A percentile compares a stretch with the other conserved stretches of the same genome.
These are phyloP conservation scores for Saccharomycopsis fermentans DNA, from an alignment of 805 yeast species.

Conservation along the genomic window DNA sequence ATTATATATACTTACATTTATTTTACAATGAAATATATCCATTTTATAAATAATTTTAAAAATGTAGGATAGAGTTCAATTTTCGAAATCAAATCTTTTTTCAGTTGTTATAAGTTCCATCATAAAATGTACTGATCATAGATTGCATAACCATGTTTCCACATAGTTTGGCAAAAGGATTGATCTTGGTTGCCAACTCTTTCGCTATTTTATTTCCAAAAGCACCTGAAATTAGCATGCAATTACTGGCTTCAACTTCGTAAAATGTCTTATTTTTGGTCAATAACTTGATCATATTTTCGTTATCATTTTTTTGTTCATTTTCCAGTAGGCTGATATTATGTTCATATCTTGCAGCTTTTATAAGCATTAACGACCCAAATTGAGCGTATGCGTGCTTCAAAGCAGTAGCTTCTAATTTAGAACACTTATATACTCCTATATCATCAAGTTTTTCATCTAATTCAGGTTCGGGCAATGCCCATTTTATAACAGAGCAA, in stretches of 20 bases:
- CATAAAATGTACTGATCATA: background rate
- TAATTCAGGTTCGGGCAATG: conserved; percentile 1
- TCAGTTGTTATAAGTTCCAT: background rate
- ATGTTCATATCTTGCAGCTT: conserved; percentile 6
- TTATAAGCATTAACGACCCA: conserved; percentile 5
- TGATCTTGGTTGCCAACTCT: conserved; percentile 3
- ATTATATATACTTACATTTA: too few species aligned
- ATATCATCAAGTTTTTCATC: background rate
- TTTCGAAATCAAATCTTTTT: too few species aligned
- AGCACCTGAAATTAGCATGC: conserved; percentile 5
- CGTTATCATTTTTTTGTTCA: background rate
- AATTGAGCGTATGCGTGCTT: conserved; percentile 6
- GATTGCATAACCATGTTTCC: conserved; percentile 11
- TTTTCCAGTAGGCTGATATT: background rate
- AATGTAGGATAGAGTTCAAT: too few species aligned
- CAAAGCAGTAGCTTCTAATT: conserved; percentile 5
- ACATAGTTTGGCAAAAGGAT: conserved; percentile 13
- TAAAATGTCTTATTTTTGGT: background rate
- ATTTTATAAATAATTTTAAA: too few species aligned
- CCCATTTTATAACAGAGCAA: conserved; percentile 2
- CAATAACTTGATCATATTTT: background rate
- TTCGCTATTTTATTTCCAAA: conserved; percentile 7
- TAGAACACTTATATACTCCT: conserved; percentile 2
- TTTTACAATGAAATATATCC: too few species aligned
- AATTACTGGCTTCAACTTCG: conserved; percentile 10